These are phyloP conservation scores for Claviceps sp. DNA, from an alignment of 2,329 filamentous ascomycete species.

Conservation along the genomic window DNA sequence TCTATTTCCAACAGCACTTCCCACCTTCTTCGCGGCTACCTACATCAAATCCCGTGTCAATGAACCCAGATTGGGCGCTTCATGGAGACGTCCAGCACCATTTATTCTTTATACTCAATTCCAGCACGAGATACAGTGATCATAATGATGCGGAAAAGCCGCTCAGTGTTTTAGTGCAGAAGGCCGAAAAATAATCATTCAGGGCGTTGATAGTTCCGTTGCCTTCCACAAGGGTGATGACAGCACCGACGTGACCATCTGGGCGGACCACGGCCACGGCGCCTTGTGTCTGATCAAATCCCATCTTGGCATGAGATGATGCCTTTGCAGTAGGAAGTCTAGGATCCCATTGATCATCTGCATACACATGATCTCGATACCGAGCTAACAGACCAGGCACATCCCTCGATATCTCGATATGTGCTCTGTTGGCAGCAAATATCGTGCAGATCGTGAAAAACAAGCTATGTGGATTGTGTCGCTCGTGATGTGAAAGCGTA, in stretches of 20 bases:
- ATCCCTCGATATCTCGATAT: conserved; percentile 60
- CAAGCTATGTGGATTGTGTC: conserved; percentile 68
- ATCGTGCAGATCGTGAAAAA: conserved; percentile 73
- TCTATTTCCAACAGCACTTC: too few relatives aligned
- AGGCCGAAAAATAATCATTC: conserved; percentile 68
- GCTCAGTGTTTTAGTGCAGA: conserved; percentile 44
- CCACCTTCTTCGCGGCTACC: too few relatives aligned
- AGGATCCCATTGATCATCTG: conserved; percentile 67
- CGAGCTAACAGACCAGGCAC: conserved; percentile 58
- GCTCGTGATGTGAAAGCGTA: conserved; percentile 60
- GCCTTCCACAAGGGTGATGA: conserved; percentile 61
- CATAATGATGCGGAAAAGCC: background rate
- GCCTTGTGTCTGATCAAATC: conserved; percentile 57
- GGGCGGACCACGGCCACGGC: conserved; percentile 75
- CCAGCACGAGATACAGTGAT: background rate
- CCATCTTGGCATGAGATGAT: conserved; percentile 77
- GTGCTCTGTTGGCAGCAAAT: conserved; percentile 51
- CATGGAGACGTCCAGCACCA: too few relatives aligned
- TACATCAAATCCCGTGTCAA: too few relatives aligned
- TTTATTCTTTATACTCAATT: too few relatives aligned
- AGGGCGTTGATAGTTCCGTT: conserved; percentile 67
- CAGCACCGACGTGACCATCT: conserved; percentile 75
- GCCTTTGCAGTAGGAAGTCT: conserved; percentile 56
- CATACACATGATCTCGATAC: conserved; percentile 74
- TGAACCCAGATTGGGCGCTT: too few relatives aligned